Evolutionary conservation across 352 stramenopile genomes (phyloP).

Genomic region (Peronospora farinosa): DNA sequence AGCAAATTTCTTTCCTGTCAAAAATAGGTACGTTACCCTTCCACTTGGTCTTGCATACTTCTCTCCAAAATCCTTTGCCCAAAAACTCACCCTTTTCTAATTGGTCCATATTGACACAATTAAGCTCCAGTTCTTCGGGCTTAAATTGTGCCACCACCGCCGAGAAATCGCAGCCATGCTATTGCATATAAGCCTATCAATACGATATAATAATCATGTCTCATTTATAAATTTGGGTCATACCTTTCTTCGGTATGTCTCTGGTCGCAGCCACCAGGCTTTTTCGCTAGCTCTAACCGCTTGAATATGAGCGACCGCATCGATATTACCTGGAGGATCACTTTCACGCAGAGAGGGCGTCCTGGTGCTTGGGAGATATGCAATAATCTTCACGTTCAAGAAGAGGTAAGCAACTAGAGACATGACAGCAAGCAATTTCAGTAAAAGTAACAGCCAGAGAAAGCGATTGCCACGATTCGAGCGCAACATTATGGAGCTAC

Average conservation of each 20-base stretch:
- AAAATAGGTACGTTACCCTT: conserved; percentile 33
- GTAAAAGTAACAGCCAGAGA: conserved; percentile 17
- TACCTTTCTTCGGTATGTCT: conserved; percentile 42
- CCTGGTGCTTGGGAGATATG: conserved; percentile 18
- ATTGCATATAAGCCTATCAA: conserved; percentile 1
- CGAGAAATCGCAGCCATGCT: conserved; percentile 67
- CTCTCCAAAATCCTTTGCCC: conserved; percentile 62
- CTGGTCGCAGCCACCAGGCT: conserved; percentile 49
- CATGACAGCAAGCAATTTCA: conserved; percentile 25
- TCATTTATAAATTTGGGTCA: conserved; percentile 2
- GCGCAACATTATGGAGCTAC: conserved; percentile 18
- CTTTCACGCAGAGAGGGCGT: conserved; percentile 16
- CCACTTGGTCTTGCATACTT: conserved; percentile 66
- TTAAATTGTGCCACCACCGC: conserved; percentile 47
- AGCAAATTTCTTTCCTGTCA: no score
- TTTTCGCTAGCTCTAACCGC: conserved; percentile 9
- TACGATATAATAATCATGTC: conserved; percentile 5
- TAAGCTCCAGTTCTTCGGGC: conserved; percentile 53
- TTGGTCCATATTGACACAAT: conserved; percentile 60
- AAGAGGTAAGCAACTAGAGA: conserved; percentile 38
- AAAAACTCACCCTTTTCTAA: conserved; percentile 46
- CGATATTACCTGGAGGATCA: conserved; percentile 2
- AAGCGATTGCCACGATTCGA: conserved; percentile 14
- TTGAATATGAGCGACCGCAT: conserved; percentile 7
- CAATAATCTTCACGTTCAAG: conserved; percentile 54